These are phyloP conservation scores for Trametes pubescens DNA, from an alignment of 1,284 basidiomycete genomes.

Conservation along the genomic window DNA sequence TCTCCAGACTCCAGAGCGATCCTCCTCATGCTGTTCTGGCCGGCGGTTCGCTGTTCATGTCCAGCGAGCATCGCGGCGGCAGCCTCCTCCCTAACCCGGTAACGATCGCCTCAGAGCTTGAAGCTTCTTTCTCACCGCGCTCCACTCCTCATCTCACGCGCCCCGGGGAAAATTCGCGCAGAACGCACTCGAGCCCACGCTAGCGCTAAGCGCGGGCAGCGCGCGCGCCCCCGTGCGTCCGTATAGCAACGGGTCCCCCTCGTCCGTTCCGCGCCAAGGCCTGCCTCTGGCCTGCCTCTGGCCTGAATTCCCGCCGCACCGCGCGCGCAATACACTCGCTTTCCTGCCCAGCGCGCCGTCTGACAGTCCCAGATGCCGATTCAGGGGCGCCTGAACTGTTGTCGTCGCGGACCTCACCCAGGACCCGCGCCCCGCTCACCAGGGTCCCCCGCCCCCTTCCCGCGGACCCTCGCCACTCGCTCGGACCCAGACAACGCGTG, in stretches of 20 bases:
- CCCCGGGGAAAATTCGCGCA: neutral
- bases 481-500: no score
- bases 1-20: neutral
- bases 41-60: no score
- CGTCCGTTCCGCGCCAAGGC: conserved; percentile 11
- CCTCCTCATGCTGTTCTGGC: neutral
- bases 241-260: conserved; percentile 13
- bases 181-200: neutral
- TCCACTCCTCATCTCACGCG: neutral
- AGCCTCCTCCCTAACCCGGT: neutral
- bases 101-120: neutral
- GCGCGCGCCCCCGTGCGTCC: neutral
- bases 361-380: conserved; percentile 3
- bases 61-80: no score
- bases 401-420: neutral
- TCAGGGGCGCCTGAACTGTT: conserved; percentile 5
- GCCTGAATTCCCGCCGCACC: neutral
- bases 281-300: no score
- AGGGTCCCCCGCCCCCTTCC: neutral
- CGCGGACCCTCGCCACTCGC: neutral
- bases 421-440: neutral
- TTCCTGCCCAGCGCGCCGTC: neutral
- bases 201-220: neutral
- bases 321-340: neutral
- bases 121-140: neutral